Evolutionary conservation across 352 stramenopile species (phyloP).

Genomic region (Phytophthora pini): DNA sequence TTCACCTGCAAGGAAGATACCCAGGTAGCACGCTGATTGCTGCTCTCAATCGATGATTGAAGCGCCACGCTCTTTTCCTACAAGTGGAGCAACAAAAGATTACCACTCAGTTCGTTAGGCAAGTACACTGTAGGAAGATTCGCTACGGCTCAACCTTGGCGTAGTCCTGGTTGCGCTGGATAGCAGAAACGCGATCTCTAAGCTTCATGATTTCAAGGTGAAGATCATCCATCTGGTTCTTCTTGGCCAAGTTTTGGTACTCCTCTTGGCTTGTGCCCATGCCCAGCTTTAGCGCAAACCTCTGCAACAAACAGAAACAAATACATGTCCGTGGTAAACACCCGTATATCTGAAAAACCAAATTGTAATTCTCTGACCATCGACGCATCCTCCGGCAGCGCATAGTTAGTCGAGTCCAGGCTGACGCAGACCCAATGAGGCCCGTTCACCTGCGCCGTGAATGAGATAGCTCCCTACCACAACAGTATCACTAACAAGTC

Average conservation of each 20-base stretch:
- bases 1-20: constrained; percentile 78
- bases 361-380: constrained; percentile 49
- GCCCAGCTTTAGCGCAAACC: constrained; percentile 69
- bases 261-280: constrained; percentile 78
- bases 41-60: constrained; percentile 78
- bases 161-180: constrained; percentile 89
- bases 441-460: constrained; percentile 71
- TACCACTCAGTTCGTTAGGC: background rate
- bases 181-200: constrained; percentile 74
- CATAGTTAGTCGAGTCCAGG: constrained; percentile 68
- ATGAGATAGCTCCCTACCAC: constrained; percentile 62
- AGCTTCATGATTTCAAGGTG: constrained; percentile 78
- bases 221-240: constrained; percentile 73
- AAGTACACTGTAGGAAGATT: too few relatives aligned
- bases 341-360: background rate
- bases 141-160: constrained; percentile 50
- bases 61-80: constrained; percentile 77
- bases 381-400: constrained; percentile 55
- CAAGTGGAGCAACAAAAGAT: constrained; percentile 1
- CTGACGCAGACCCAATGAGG: constrained; percentile 78
- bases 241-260: constrained; percentile 74
- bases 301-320: constrained; percentile 32
- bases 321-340: background rate
- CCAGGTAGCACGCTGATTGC: constrained; percentile 82
- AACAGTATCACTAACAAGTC: constrained; percentile 7